These are phyloP conservation scores for Bruguiera parviflora DNA, from an alignment of 345 rosid species.

Conservation along the genomic window DNA sequence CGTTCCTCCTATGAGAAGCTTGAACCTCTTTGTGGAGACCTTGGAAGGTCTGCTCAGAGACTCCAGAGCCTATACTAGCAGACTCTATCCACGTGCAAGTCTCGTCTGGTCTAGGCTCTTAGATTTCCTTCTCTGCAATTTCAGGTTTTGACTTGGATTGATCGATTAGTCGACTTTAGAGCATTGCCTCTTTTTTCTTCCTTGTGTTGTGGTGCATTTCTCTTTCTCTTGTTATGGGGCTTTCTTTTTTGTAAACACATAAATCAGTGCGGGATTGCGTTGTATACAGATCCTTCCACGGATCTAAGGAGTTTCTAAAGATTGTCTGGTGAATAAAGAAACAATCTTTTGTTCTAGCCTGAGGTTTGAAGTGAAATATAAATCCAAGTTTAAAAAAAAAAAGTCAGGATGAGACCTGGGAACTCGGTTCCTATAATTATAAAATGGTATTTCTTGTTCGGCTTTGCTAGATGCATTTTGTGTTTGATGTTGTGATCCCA, in stretches of 20 bases:
- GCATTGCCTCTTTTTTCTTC: neutral
- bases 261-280: neutral
- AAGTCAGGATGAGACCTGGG: too few species aligned
- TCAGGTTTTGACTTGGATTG: slow-evolving; percentile 25
- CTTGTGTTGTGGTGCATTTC: neutral
- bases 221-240: neutral
- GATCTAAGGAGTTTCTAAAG: too few species aligned
- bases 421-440: too few species aligned
- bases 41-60: slow-evolving; percentile 63
- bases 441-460: too few species aligned
- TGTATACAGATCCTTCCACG: neutral
- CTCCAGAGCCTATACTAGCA: slow-evolving; percentile 47
- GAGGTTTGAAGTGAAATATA: too few species aligned
- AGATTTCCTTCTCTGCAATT: slow-evolving; percentile 59
- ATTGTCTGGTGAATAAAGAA: too few species aligned
- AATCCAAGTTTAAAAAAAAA: too few species aligned
- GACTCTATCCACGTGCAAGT: slow-evolving; percentile 67
- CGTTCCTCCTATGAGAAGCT: slow-evolving; percentile 77
- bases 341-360: too few species aligned
- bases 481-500: too few species aligned
- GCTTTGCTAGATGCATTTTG: too few species aligned
- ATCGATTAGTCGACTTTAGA: neutral
- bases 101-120: slow-evolving; percentile 63
- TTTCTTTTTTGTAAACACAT: neutral
- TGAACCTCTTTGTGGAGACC: slow-evolving; percentile 65